These are phyloP conservation scores for Tardiomyces digboiensis DNA, from an alignment of 1,139 yeast genomes.

Conservation along the genomic window DNA sequence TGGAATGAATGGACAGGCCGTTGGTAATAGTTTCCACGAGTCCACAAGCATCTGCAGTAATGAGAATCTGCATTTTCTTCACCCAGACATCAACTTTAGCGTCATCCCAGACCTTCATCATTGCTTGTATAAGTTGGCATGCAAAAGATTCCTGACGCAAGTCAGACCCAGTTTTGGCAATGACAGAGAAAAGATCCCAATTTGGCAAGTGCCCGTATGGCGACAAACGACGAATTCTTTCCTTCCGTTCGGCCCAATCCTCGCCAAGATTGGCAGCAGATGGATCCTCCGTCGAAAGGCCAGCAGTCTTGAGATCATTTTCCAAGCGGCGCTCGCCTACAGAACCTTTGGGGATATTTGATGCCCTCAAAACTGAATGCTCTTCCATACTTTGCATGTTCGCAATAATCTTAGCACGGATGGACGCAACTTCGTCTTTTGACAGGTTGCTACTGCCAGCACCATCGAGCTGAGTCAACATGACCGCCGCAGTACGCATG, in stretches of 20 bases:
- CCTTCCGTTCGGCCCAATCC: constrained; percentile 81
- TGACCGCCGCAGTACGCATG: constrained; percentile 92
- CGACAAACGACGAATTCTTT: constrained; percentile 66
- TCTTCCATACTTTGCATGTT: constrained; percentile 89
- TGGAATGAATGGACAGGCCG: constrained; percentile 87
- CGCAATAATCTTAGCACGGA: constrained; percentile 66
- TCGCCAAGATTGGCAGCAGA: constrained; percentile 64
- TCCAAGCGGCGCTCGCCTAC: constrained; percentile 92
- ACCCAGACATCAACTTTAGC: constrained; percentile 74
- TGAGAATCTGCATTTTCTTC: constrained; percentile 80
- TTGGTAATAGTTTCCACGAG: constrained; percentile 92
- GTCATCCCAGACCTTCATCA: constrained; percentile 74
- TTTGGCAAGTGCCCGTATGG: constrained; percentile 77
- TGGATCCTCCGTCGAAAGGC: constrained; percentile 37
- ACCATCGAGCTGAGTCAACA: constrained; percentile 81
- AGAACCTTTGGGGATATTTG: constrained; percentile 38
- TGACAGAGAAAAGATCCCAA: constrained; percentile 94
- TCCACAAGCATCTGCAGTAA: constrained; percentile 87
- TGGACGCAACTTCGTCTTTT: constrained; percentile 64
- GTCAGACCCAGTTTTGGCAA: constrained; percentile 94
- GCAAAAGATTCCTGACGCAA: constrained; percentile 97
- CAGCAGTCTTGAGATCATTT: constrained; percentile 79
- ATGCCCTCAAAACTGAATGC: constrained; percentile 26
- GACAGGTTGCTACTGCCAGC: constrained; percentile 51
- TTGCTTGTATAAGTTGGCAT: constrained; percentile 81